phyloP scores from a whole-genome alignment of 306 rosid species.

The Chamaecrista fasciculata region DNA sequence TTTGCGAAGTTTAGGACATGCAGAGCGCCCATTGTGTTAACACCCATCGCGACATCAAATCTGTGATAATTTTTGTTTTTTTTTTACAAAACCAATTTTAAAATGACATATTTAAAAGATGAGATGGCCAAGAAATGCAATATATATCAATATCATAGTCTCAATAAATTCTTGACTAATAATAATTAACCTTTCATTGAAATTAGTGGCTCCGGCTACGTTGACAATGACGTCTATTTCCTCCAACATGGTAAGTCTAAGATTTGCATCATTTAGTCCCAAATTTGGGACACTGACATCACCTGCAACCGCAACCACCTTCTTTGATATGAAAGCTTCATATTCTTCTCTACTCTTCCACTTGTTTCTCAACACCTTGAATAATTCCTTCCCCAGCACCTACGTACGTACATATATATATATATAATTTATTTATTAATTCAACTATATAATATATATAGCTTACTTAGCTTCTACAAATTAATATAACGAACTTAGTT shows the following conservation, averaged over 20 bases:
- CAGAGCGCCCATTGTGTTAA: slow-evolving; percentile 38
- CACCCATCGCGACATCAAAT: slow-evolving; percentile 33
- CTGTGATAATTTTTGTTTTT: slow-evolving; percentile 15
- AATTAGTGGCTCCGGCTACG: neutral
- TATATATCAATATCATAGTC: no score
- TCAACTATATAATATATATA: no score
- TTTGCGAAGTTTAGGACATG: slow-evolving; percentile 33
- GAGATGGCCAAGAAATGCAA: no score
- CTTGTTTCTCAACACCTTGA: slow-evolving; percentile 38
- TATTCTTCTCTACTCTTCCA: slow-evolving; percentile 34
- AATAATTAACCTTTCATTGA: neutral
- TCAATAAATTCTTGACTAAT: no score
- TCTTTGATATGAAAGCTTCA: slow-evolving; percentile 35
- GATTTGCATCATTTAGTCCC: neutral
- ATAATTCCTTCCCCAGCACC: slow-evolving; percentile 57
- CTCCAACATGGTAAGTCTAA: neutral
- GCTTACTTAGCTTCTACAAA: no score
- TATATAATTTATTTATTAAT: no score
- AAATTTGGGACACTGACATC: slow-evolving; percentile 34
- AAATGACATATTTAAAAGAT: no score
- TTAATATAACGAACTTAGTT: no score
- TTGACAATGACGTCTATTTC: neutral
- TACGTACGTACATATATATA: no score
- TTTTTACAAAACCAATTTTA: no score
- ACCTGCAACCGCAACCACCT: slow-evolving; percentile 18